Evolutionary conservation across 805 yeast genomes (phyloP), one percentile per base, ranked within the genome.

Genomic region (Nematodospora valgi): DNA sequence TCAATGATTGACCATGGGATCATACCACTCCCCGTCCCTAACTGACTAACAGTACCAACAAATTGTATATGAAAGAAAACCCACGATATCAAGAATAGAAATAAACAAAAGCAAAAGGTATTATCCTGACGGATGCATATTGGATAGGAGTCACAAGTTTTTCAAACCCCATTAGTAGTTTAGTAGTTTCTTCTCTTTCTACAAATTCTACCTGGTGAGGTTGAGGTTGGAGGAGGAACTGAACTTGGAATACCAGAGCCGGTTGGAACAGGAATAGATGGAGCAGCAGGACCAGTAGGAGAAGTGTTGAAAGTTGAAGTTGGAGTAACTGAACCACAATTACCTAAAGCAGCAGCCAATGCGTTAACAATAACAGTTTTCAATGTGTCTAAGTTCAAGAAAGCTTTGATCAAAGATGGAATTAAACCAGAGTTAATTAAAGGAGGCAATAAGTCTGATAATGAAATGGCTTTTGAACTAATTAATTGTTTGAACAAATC

Each of bases 331-430:
- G 58, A 43, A 15, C 52, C 59, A 58, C 72, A 66, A 30, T 62
- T 43, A 39, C 62, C 61, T 37, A 56, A 52, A 16, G 67, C 68
- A 37, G 70, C 70, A 40, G 67, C 67, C 49, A 66, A 63, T 18
- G 71, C 68, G 36, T 58, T 66, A 43, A 59, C 59, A 33, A 62
- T 54, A 37, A 64, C 61, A n/a, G 65, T 52, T 49, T 61, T 54
- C 46, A 65, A 61, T 13, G 69, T 64, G 12, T 44, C 47, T 27
- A 64, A 26, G 47, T 54, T 63, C 47, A 66, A 63, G 56, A 66
- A 63, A 32, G 58, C 54, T 42, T 64, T 45, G 49, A 66, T 50
- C 37, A 66, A 49, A 18, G 59, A 49, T 21, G 64, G 58, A 35
- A 66, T 50, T 42, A 64, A 54, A 21, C 70, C 71, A 19, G 72